A percentile compares a stretch with the other conserved stretches of the same genome.
Evolutionary conservation across 2,329 filamentous ascomycete species (phyloP).

Genomic region (Dactylonectria macrodidyma): DNA sequence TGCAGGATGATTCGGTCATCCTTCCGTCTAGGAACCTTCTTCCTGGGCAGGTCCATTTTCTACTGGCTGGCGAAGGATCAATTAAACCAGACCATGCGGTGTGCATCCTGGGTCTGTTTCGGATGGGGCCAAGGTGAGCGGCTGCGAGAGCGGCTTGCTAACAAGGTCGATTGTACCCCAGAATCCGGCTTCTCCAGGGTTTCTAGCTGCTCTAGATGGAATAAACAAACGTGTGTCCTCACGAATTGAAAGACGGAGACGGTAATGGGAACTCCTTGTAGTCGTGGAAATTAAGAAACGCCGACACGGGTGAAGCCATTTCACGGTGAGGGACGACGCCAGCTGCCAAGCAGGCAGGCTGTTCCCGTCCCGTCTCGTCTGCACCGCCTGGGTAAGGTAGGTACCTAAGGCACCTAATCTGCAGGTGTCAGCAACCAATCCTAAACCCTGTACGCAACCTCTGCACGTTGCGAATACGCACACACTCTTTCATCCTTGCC

Average conservation of each 20-base stretch:
- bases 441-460: not conserved
- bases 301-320: not conserved
- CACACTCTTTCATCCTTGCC: not conserved
- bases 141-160: constrained; percentile 11
- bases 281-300: constrained; percentile 2
- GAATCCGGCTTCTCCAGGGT: constrained; percentile 3
- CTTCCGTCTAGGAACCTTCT: constrained; percentile 61
- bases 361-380: not conserved
- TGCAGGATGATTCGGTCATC: constrained; percentile 83
- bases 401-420: not conserved
- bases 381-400: not conserved
- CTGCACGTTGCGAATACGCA: not conserved
- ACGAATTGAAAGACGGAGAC: not conserved
- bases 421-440: constrained; percentile 7
- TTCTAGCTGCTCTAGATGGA: not conserved
- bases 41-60: constrained; percentile 51
- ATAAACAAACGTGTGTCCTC: not conserved
- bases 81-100: constrained; percentile 18
- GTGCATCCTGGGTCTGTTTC: constrained; percentile 31
- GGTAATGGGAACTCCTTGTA: not conserved
- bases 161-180: not conserved
- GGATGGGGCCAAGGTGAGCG: constrained; percentile 24
- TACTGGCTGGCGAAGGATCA: constrained; percentile 15
- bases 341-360: constrained; percentile 3
- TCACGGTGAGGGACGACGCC: constrained; percentile 11